Percentiles rank a stretch among this genome's conserved stretches.
Conservation (phyloP, 1,284 basidiomycete genomes). For the Moniliella sp. region DNA sequence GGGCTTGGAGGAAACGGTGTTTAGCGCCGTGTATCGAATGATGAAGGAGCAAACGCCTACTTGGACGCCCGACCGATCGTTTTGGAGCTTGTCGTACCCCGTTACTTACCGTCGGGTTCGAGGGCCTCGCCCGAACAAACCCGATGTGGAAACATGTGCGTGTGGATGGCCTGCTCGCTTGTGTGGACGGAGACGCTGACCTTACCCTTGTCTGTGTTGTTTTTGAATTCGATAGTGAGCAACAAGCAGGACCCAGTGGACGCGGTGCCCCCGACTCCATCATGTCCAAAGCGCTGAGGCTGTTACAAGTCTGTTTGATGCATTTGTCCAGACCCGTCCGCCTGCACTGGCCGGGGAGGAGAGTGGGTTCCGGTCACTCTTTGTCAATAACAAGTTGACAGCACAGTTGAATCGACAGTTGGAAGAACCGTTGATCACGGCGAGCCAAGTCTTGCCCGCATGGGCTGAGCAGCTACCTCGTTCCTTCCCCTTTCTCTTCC, state of each 20-base stretch:
- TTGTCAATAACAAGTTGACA: constrained; percentile 91
- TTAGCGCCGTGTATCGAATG: constrained; percentile 76
- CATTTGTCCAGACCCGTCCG: background rate
- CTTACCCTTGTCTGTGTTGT: background rate
- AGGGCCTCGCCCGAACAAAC: constrained; percentile 37
- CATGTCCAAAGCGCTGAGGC: constrained; percentile 41
- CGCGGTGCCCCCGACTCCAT: background rate
- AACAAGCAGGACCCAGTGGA: background rate
- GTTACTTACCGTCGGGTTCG: constrained; percentile 78
- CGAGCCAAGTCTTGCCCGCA: constrained; percentile 79
- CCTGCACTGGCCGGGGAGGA: constrained; percentile 5
- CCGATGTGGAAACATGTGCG: background rate
- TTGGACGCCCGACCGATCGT: constrained; percentile 41
- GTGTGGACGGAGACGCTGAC: background rate
- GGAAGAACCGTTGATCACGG: constrained; percentile 95
- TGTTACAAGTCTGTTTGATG: constrained; percentile 7
- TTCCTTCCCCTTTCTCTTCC: constrained; percentile 91
- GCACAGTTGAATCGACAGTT: constrained; percentile 92
- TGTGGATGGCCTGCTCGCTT: background rate
- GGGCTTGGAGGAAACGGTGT: constrained; percentile 70
- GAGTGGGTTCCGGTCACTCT: constrained; percentile 45
- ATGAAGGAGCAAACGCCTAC: constrained; percentile 38
- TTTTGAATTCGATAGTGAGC: background rate
- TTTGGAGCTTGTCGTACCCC: constrained; percentile 70
- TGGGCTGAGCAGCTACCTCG: constrained; percentile 87